Evolutionary conservation across 352 stramenopile species (phyloP).

Genomic region (Hyaloperonospora arabidopsidis): DNA sequence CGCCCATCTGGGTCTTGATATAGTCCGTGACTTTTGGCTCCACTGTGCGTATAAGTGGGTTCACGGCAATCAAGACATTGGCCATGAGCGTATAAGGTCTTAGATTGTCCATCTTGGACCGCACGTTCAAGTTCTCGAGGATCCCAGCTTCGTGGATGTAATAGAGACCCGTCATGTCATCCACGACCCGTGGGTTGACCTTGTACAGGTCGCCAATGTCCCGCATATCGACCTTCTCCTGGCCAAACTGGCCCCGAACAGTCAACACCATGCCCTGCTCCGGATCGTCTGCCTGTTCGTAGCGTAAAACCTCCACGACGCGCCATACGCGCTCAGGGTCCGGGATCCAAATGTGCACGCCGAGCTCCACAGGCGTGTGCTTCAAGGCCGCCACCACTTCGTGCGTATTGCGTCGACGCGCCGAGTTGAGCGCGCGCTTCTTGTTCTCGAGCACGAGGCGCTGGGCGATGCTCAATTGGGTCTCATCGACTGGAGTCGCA

Average conservation of each 20-base stretch:
- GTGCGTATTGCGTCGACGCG: slow-evolving; percentile 58
- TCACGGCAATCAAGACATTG: slow-evolving; percentile 83
- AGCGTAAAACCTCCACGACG: slow-evolving; percentile 70
- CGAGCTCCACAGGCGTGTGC: slow-evolving; percentile 65
- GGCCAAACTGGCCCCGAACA: slow-evolving; percentile 59
- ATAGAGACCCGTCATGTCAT: slow-evolving; percentile 85
- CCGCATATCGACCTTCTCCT: slow-evolving; percentile 68
- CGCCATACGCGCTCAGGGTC: slow-evolving; percentile 79
- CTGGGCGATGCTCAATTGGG: slow-evolving; percentile 65
- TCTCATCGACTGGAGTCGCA: slow-evolving; percentile 46
- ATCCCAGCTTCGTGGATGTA: slow-evolving; percentile 87
- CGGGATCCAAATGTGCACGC: slow-evolving; percentile 81
- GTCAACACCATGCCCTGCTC: slow-evolving; percentile 65
- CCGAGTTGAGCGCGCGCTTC: slow-evolving; percentile 51
- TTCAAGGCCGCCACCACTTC: slow-evolving; percentile 62
- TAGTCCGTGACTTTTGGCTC: slow-evolving; percentile 83
- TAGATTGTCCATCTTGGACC: slow-evolving; percentile 65
- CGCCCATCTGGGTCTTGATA: slow-evolving; percentile 84
- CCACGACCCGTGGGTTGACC: slow-evolving; percentile 78
- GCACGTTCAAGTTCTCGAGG: slow-evolving; percentile 69
- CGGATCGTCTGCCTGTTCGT: slow-evolving; percentile 35
- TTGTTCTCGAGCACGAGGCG: slow-evolving; percentile 83
- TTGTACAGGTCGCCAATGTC: slow-evolving; percentile 82
- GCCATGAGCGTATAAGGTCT: slow-evolving; percentile 85
- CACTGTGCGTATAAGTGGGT: slow-evolving; percentile 71